Conservation (phyloP, 139 green algal genomes). For the Coelastrella sp. region DNA sequence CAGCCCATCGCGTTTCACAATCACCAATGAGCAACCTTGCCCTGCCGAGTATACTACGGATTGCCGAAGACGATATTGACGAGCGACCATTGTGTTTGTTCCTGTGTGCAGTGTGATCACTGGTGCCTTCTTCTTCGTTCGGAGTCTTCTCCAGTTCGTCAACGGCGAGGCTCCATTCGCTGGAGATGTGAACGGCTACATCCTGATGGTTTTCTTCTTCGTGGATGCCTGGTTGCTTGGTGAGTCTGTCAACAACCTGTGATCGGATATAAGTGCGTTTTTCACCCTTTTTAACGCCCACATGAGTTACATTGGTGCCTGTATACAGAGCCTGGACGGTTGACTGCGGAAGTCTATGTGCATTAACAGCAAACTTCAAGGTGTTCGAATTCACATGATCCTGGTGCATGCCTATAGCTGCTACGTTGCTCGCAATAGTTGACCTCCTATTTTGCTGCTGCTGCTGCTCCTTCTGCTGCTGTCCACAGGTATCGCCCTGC, state of each 20-base stretch:
- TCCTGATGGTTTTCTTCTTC: constrained; percentile 71
- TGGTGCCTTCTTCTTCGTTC: constrained; percentile 77
- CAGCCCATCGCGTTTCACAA: neutral
- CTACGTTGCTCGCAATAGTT: neutral
- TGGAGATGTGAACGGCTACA: constrained; percentile 60
- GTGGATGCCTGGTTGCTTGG: constrained; percentile 68
- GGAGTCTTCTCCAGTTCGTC: constrained; percentile 70
- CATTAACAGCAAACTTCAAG: no score
- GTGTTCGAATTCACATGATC: no score
- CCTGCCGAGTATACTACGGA: neutral
- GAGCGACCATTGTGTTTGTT: neutral
- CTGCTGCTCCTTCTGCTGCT: neutral
- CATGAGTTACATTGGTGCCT: neutral
- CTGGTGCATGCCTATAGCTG: neutral
- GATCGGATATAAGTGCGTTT: no score
- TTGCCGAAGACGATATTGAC: neutral
- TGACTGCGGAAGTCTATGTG: no score
- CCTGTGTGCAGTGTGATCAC: constrained; percentile 44
- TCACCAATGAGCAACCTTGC: neutral
- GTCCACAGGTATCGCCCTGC: constrained; percentile 61
- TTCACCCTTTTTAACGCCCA: no score
- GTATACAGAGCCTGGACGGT: no score
- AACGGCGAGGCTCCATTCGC: constrained; percentile 53
- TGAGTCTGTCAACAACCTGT: no score
- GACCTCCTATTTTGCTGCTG: neutral